These are phyloP conservation scores for Syzygium syzygioides DNA, from an alignment of 441 rosid species.

Conservation along the genomic window DNA sequence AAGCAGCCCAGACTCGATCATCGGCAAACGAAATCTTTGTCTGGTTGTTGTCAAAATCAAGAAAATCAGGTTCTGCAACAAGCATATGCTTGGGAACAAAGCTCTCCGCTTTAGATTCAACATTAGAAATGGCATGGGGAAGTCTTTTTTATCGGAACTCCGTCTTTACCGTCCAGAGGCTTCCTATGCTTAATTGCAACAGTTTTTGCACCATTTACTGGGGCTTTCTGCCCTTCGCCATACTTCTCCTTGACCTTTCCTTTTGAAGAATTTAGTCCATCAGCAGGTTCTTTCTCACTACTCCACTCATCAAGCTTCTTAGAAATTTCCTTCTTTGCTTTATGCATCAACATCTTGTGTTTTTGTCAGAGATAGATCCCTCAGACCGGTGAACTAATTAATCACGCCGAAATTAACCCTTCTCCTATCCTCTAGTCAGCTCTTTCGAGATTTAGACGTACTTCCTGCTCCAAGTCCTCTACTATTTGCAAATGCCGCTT, in stretches of 20 bases:
- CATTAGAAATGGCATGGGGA: slow-evolving; percentile 4
- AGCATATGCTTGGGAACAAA: neutral
- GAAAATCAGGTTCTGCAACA: neutral
- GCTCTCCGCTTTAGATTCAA: neutral
- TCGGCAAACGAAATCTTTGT: slow-evolving; percentile 26
- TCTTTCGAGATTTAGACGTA: neutral
- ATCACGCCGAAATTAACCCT: too few relatives aligned
- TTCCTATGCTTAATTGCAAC: neutral
- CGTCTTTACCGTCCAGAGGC: neutral
- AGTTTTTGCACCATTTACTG: neutral
- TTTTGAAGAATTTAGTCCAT: neutral
- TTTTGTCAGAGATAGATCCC: neutral
- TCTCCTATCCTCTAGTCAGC: neutral
- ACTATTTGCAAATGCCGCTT: neutral
- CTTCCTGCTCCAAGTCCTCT: neutral
- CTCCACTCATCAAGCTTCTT: neutral
- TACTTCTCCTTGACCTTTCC: neutral
- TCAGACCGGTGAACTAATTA: neutral
- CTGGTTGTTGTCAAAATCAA: slow-evolving; percentile 12
- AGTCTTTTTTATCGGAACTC: neutral
- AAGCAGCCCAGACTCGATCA: slow-evolving; percentile 10
- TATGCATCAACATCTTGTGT: neutral
- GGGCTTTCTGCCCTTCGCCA: neutral
- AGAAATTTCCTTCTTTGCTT: neutral
- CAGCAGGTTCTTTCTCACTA: neutral